Conservation (phyloP, 2,329 filamentous ascomycete species). For the Colletotrichum sidae region DNA sequence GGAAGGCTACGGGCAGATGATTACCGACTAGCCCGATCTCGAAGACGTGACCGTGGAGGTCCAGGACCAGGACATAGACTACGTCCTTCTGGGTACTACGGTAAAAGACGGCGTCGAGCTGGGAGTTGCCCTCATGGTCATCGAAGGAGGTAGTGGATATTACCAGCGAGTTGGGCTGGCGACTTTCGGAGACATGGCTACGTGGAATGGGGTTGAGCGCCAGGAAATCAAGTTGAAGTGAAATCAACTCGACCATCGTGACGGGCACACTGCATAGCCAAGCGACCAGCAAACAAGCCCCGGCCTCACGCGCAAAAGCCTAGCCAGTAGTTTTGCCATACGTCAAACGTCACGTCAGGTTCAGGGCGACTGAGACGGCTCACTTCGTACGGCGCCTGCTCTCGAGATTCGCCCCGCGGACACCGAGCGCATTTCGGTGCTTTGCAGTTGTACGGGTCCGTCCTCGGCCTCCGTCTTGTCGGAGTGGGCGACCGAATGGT, state of each 20-base stretch:
- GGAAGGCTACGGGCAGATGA: background rate
- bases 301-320: too few species aligned
- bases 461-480: too few species aligned
- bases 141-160: background rate
- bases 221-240: slow-evolving; percentile 4
- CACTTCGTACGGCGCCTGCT: too few species aligned
- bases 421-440: too few species aligned
- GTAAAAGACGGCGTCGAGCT: background rate
- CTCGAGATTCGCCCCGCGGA: too few species aligned
- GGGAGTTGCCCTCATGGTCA: slow-evolving; percentile 19
- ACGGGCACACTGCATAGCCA: too few species aligned
- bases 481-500: too few species aligned
- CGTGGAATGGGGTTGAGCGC: background rate
- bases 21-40: background rate
- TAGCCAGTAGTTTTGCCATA: too few species aligned
- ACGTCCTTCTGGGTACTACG: slow-evolving; percentile 15
- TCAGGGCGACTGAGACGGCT: too few species aligned
- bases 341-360: too few species aligned
- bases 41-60: background rate
- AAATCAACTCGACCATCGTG: background rate
- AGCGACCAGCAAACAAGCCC: too few species aligned
- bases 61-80: background rate
- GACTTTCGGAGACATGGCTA: background rate
- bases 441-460: too few species aligned
- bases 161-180: slow-evolving; percentile 23